phyloP scores from a whole-genome alignment of 306 rosid species.

The Cajanus cajan region DNA sequence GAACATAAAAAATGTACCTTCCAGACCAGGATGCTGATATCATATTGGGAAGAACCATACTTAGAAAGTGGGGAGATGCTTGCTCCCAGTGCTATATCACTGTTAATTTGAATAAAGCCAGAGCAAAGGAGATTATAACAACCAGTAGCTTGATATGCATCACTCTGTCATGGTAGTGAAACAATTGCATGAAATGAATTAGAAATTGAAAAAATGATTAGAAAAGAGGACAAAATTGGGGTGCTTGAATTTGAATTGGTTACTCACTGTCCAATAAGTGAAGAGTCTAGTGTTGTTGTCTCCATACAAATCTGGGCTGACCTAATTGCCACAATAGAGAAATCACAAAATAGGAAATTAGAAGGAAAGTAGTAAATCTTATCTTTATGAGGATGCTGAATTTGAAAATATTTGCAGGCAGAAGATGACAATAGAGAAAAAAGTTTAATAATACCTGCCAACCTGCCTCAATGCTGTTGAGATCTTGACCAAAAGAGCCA shows the following conservation, averaged over 20 bases:
- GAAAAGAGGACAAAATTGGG: not conserved
- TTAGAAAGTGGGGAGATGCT: constrained; percentile 54
- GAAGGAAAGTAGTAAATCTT: not conserved
- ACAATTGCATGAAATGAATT: constrained; percentile 10
- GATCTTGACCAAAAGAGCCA: constrained; percentile 56
- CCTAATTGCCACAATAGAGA: constrained; percentile 37
- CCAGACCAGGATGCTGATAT: constrained; percentile 55
- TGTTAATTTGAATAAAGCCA: constrained; percentile 59
- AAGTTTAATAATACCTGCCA: constrained; percentile 55
- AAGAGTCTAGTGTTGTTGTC: constrained; percentile 59
- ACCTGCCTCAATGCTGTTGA: constrained; percentile 63
- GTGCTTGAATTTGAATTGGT: constrained; percentile 3
- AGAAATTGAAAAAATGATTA: constrained; percentile 11
- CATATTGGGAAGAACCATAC: constrained; percentile 53
- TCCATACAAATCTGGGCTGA: constrained; percentile 58
- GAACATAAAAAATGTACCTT: constrained; percentile 39
- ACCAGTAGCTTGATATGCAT: constrained; percentile 66
- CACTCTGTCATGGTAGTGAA: constrained; percentile 46
- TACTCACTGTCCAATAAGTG: constrained; percentile 61
- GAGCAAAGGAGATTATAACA: constrained; percentile 63
- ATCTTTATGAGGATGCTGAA: constrained; percentile 12
- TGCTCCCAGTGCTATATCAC: constrained; percentile 56
- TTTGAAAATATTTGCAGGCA: not conserved
- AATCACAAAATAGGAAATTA: constrained; percentile 29
- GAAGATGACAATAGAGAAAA: constrained; percentile 26